Evolutionary conservation across 352 stramenopile species (phyloP), one percentile per base, ranked within the genome.

Genomic region (Globisporangium lucens): DNA sequence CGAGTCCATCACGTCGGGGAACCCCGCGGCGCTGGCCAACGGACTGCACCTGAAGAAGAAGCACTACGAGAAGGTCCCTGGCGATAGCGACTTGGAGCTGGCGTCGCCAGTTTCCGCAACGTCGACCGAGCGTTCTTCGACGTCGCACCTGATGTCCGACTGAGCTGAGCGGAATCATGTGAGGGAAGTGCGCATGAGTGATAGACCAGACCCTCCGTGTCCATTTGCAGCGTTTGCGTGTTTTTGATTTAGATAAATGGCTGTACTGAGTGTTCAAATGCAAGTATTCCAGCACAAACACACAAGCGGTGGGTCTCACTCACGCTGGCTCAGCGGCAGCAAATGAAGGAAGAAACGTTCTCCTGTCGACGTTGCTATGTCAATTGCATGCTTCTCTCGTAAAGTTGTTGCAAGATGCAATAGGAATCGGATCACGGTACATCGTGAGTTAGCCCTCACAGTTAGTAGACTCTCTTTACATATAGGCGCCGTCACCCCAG

Each of bases 21-120:
- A 61, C 33, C 56, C 56, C 33, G 20, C 7, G 27, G 20, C 33
- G 30, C 20, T 47, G 24, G 10, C 27, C 4, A 36, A 35, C 24
- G 52, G 52, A 22, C 65, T 84, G 72, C 77, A 87, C 47, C 56
- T 76, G 24, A 88, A 85, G 62, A 89, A 87, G 69, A 74, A 77
- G 49, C 77, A 87, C 36, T 91, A 91, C 70, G 75, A 81, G 61
- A 83, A 80, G 67, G 59, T 91, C 10, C 78, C 82, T 0, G 36
- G 43, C 4, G 59, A 56, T 0, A 64, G 61, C 30, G 75, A 82
- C 41, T 36, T 82, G 15, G 75, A 82, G n/a, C 74, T 84, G 60
- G 73, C 71, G 29, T 65, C 72, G 13, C 80, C 66, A 1, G 56
- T 10, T 7, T 68, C 63, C 3, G 29, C 55, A 9, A 30, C 62